phyloP scores from a whole-genome alignment of 2,329 filamentous ascomycete genomes.

The Talaromyces albobiverticillius region DNA sequence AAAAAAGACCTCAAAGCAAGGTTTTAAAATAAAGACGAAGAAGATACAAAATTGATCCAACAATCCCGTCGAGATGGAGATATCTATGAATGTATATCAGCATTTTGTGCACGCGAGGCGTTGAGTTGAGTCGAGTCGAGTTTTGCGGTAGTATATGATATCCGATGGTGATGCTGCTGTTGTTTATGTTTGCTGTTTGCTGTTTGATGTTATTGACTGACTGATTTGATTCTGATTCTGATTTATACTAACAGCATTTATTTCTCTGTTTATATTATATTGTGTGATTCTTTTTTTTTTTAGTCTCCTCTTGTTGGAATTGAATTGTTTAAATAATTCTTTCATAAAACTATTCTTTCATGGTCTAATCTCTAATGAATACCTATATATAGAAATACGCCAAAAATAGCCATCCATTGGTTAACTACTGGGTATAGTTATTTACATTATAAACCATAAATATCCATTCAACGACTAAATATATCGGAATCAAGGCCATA shows the following conservation, averaged over 20 bases:
- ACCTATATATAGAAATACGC: no score
- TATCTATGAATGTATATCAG: constrained; percentile 9
- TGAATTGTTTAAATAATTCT: no score
- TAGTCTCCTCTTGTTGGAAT: neutral
- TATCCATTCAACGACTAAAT: neutral
- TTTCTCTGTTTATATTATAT: constrained; percentile 3
- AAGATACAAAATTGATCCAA: constrained; percentile 10
- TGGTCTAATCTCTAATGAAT: no score
- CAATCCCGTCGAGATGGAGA: constrained; percentile 8
- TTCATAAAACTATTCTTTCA: no score
- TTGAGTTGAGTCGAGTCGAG: neutral
- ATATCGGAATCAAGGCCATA: neutral
- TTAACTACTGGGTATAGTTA: neutral
- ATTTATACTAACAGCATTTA: neutral
- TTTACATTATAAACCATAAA: neutral
- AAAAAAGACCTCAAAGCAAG: neutral
- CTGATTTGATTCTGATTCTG: neutral
- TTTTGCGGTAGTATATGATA: constrained; percentile 2
- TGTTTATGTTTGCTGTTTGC: neutral
- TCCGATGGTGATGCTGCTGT: neutral
- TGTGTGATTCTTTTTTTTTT: neutral
- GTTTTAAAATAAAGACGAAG: no score
- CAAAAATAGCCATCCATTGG: neutral
- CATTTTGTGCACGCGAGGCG: neutral
- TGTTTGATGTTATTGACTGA: constrained; percentile 9